Evolutionary conservation across 1,139 yeast species (phyloP).

Genomic region (Citeromyces hawaiiensis): DNA sequence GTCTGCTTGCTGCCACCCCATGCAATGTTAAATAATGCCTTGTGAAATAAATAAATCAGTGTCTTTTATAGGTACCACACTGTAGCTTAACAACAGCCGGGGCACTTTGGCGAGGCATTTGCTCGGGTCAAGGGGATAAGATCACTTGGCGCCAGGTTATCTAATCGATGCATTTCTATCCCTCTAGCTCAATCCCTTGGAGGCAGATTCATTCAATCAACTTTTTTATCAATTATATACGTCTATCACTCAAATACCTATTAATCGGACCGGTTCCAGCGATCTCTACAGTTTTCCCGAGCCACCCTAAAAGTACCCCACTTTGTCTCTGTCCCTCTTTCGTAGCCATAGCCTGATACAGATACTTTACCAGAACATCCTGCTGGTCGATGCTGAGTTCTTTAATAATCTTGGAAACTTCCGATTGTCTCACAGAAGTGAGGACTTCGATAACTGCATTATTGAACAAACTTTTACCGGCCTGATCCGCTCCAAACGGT

Average conservation of each 20-base stretch:
- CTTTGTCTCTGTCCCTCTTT: slow-evolving; percentile 78
- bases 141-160: too few species aligned
- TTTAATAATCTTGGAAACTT: slow-evolving; percentile 48
- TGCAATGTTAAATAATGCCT: too few species aligned
- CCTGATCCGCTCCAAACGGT: slow-evolving; percentile 67
- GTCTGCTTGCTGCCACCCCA: too few species aligned
- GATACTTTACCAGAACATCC: slow-evolving; percentile 69
- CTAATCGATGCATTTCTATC: too few species aligned
- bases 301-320: slow-evolving; percentile 80
- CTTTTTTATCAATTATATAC: neutral
- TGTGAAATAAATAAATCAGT: too few species aligned
- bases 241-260: slow-evolving; percentile 63
- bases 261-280: slow-evolving; percentile 87
- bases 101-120: too few species aligned
- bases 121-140: too few species aligned
- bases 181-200: too few species aligned
- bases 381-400: slow-evolving; percentile 51
- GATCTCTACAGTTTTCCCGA: slow-evolving; percentile 73
- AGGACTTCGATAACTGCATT: slow-evolving; percentile 64
- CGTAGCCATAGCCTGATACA: slow-evolving; percentile 76
- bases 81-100: too few species aligned
- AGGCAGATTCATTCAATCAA: too few species aligned
- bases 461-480: slow-evolving; percentile 35
- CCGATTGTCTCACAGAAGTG: slow-evolving; percentile 62
- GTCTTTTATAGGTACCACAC: too few species aligned